Base-by-base conservation (phyloP, 2,329 filamentous ascomycete genomes). In the Botrytis porri region DNA sequence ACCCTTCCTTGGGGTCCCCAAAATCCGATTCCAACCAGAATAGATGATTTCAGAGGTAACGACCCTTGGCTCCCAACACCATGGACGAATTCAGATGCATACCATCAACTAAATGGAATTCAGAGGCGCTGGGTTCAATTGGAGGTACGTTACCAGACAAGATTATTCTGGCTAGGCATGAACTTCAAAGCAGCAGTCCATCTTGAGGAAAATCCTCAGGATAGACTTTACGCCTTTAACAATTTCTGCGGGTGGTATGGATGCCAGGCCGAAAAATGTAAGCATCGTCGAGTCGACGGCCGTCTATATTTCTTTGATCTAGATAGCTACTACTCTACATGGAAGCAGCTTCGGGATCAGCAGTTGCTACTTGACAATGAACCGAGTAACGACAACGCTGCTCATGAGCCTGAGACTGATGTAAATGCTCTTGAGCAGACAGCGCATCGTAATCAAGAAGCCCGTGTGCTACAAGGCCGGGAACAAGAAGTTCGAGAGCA, bases 181-280 rank as follows among this genome's bases (percentile, higher is more conserved):
- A 9, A 9, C 48, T 41, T 18, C 48, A 18, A 41, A 32, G 65
- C 48, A 57, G 6, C 1, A 37, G 16, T 32, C 14, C 37, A 57
- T 14, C 48, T 41, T 29, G 4, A 41, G 7, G 10, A 32, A 20
- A n/a, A 69, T 9, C 37, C 48, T 9, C 10, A 8, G 8, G 3
- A 43, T 22, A 12, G 2, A 4, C 7, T 69, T 5, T 57, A 57
- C 12, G n/a, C 3, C 1, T 69, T 41, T 3, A 32, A 69, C 22
- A 69, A 69, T 29, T 57, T 69, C 48, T 69, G 65, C 32, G 51
- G 48, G 39, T 57, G 54, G 29, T 69, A 57, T 20, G 10, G n/a
- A 29, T 69, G 65, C 18, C 37, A 57, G 37, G 37, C 2, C 29
- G 3, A 37, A 3, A 22, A 29, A 4, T 69, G 65, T 37, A 16